Percentiles rank a stretch among this genome's conserved stretches.
Evolutionary conservation across 345 rosid species (phyloP).

Genomic region (Corchorus olitorius): DNA sequence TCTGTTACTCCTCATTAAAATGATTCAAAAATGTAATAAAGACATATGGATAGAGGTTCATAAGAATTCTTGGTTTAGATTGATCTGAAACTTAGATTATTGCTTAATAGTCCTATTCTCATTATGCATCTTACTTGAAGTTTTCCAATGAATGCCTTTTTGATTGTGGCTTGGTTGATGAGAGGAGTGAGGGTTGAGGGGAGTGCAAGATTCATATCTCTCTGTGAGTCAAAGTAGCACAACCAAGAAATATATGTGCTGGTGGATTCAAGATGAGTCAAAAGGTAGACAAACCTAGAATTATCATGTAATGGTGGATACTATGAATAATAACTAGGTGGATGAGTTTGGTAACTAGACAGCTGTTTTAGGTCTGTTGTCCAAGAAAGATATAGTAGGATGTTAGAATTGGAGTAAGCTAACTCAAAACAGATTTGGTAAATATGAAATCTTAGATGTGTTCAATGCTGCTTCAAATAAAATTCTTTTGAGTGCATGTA

Average conservation of each 20-base stretch:
- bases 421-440: background rate
- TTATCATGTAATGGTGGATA: background rate
- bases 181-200: conserved; percentile 1
- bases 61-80: background rate
- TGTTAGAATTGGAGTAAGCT: background rate
- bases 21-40: background rate
- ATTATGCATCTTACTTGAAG: conserved; percentile 4
- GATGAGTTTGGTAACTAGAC: conserved; percentile 5
- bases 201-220: conserved; percentile 11
- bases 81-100: background rate
- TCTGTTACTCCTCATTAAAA: background rate
- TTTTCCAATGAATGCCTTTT: conserved; percentile 17
- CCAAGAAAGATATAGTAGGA: conserved; percentile 17
- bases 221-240: background rate
- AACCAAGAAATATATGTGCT: conserved; percentile 15
- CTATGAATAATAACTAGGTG: background rate
- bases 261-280: background rate
- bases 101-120: background rate
- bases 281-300: conserved; percentile 12
- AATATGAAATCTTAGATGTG: background rate
- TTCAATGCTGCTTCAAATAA: background rate
- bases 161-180: conserved; percentile 12
- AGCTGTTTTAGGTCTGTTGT: background rate
- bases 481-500: background rate
- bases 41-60: background rate